phyloP scores from a whole-genome alignment of 805 yeast species.

The Teunomyces funiuensis region DNA sequence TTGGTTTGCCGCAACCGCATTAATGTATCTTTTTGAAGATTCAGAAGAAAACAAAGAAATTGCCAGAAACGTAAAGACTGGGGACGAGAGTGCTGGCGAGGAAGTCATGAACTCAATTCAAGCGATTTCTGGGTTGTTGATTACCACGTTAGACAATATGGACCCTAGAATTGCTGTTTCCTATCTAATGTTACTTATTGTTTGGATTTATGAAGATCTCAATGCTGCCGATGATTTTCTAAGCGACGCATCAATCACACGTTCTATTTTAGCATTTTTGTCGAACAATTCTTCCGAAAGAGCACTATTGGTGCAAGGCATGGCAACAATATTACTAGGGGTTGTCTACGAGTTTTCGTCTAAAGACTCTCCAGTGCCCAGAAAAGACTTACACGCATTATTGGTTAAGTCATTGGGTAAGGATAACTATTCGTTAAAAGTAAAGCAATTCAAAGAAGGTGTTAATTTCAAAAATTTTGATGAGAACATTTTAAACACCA shows the following conservation, averaged over 20 bases:
- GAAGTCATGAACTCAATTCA: conserved; percentile 70
- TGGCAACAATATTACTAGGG: conserved; percentile 72
- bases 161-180: conserved; percentile 81
- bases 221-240: conserved; percentile 75
- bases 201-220: conserved; percentile 77
- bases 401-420: conserved; percentile 74
- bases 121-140: conserved; percentile 72
- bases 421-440: conserved; percentile 72
- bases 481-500: conserved; percentile 49
- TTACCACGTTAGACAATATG: conserved; percentile 55
- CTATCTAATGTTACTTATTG: conserved; percentile 68
- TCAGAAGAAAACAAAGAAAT: conserved; percentile 47
- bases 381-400: conserved; percentile 60
- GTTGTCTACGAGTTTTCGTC: conserved; percentile 75
- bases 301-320: conserved; percentile 63
- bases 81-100: conserved; percentile 62
- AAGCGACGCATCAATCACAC: conserved; percentile 62
- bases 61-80: conserved; percentile 52
- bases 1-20: conserved; percentile 77
- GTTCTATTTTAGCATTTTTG: conserved; percentile 66
- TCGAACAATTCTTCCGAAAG: conserved; percentile 47
- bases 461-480: conserved; percentile 55
- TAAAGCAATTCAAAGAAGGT: conserved; percentile 69
- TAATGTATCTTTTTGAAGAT: conserved; percentile 62
- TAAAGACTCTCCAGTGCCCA: conserved; percentile 56